Evolutionary conservation across 129 eudicot genomes (phyloP), one percentile per base, ranked within the genome.

Genomic region (Centrapalus pauciflorus): DNA sequence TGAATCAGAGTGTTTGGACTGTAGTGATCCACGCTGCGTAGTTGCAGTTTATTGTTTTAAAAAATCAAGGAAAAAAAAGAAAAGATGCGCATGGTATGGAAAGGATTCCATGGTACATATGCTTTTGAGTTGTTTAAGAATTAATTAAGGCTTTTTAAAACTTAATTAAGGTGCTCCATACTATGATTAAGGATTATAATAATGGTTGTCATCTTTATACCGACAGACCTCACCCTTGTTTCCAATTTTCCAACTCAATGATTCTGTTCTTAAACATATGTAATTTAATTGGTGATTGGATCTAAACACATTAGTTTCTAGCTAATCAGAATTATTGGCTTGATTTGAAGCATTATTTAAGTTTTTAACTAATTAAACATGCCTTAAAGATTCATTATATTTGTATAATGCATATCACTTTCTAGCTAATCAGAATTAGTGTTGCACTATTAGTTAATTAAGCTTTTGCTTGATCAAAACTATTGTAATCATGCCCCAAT

Each of bases 181-280:
- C 76, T 65, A 50, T 77, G 62, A 54, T 62, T 56, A 54, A 61
- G 46, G 61, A 55, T 69, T 70, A 80, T 46, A 65, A 43, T 48
- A 84, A 73, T 80, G 75, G 70, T 56, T 84, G 90, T 81, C 84
- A 81, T 66, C 75, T 81, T 77, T 74, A 77, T 84, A 73, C 86
- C 90, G 90, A 78, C 90, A 84, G 34, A 69, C 55, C 61, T 55
- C 32, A 56, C 72, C 34, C 86, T 62, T 84, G 90, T 75, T 81
- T 81, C 90, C 84, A 84, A 55, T 61, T 68, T 67, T 81, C 86
- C 82, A 81, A 78, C 86, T 81, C 80, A 61, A 35, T 63, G 76
- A 66, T 70, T 73, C 60, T 65, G 70, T 40, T 69, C 64, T 71
- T 77, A 40, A 74, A 66, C 83, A 84, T 78, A 83, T 73, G 16